phyloP scores from a whole-genome alignment of 2,329 filamentous ascomycete genomes.

The Fusarium dlaminii region DNA sequence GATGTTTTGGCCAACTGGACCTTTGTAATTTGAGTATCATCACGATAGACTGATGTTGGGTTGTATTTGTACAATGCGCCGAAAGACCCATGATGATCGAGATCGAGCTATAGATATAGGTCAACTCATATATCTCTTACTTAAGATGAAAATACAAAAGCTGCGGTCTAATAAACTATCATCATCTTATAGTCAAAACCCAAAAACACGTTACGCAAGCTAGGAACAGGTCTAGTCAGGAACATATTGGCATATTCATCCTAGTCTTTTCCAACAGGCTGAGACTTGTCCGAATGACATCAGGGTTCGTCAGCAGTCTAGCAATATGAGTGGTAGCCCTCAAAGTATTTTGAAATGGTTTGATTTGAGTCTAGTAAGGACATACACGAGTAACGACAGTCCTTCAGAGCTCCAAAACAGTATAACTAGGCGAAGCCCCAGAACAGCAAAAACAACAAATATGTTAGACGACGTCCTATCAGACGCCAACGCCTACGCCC shows the following conservation, averaged over 20 bases:
- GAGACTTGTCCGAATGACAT: not conserved
- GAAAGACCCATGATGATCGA: not conserved
- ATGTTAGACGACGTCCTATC: conserved; percentile 5
- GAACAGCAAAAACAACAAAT: not conserved
- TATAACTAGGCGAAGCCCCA: not conserved
- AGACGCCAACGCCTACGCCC: conserved; percentile 25
- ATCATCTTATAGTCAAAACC: not conserved
- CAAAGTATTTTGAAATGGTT: not conserved
- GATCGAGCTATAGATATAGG: not conserved
- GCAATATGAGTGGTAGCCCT: not conserved
- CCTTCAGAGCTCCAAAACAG: not conserved
- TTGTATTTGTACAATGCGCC: not conserved
- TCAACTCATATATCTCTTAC: not conserved
- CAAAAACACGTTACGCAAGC: conserved; percentile 17
- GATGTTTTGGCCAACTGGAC: conserved; percentile 13
- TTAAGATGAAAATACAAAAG: not conserved
- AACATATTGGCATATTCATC: conserved; percentile 7
- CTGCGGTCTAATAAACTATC: not conserved
- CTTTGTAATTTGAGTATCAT: not conserved
- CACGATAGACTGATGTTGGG: not conserved
- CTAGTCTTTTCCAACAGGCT: not conserved
- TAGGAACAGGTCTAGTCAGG: conserved; percentile 30
- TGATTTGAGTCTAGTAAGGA: not conserved
- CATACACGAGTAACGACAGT: not conserved
- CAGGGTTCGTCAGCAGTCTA: not conserved